Conservation (phyloP, 2,329 filamentous ascomycete species). For the Salinomyces thailandicus region DNA sequence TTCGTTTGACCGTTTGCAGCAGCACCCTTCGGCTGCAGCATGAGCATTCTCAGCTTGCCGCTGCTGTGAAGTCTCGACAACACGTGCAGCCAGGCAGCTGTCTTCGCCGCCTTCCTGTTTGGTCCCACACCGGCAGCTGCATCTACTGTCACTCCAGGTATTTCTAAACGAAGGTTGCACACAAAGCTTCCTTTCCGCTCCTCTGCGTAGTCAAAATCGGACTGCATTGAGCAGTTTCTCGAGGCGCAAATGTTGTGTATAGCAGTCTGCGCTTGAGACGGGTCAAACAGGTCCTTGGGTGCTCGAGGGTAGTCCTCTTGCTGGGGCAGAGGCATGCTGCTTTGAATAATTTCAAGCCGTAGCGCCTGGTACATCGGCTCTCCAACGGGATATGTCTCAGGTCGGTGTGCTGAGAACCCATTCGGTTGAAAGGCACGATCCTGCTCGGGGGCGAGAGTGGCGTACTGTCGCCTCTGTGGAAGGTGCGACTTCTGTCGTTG, state of each 20-base stretch:
- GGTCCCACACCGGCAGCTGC: constrained; percentile 5
- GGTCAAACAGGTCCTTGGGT: not conserved
- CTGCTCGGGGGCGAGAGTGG: not conserved
- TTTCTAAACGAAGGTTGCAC: constrained; percentile 1
- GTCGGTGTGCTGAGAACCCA: not conserved
- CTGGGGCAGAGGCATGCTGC: constrained; percentile 3
- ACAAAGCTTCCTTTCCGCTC: not conserved
- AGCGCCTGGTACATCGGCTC: not conserved
- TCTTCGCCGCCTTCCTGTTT: constrained; percentile 8
- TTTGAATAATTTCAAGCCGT: not conserved
- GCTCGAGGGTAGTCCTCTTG: not conserved
- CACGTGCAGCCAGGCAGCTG: constrained; percentile 11
- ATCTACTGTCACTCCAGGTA: not conserved
- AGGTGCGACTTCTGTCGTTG: not conserved
- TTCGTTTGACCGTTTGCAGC: not conserved
- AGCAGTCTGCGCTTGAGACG: not conserved
- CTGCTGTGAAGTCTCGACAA: constrained; percentile 8
- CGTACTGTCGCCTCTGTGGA: not conserved
- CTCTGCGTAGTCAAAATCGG: constrained; percentile 1
- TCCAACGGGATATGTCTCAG: not conserved
- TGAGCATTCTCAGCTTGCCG: constrained; percentile 5
- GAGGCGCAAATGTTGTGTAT: not conserved
- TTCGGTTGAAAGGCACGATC: not conserved
- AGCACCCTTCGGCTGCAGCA: not conserved
- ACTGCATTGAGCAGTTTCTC: not conserved